Conservation (phyloP, 2,329 filamentous ascomycete genomes). For the Alternaria ethzedia region DNA sequence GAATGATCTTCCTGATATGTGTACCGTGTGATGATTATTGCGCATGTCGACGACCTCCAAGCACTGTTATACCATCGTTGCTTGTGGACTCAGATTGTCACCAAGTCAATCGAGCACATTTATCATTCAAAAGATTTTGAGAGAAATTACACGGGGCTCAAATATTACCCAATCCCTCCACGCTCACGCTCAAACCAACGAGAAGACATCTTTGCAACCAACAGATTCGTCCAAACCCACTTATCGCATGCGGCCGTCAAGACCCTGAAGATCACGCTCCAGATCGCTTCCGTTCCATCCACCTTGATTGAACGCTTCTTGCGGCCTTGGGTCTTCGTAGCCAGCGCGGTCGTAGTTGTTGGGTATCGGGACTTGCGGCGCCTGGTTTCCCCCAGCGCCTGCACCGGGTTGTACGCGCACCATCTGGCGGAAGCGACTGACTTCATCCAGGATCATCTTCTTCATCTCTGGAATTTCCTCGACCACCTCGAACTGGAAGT, state of each 20-base stretch:
- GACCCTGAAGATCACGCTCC: constrained; percentile 58
- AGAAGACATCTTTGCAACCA: constrained; percentile 16
- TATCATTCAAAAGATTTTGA: not conserved
- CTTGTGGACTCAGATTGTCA: not conserved
- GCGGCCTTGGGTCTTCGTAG: constrained; percentile 68
- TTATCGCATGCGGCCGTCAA: constrained; percentile 38
- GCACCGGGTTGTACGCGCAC: constrained; percentile 54
- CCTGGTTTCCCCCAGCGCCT: constrained; percentile 47
- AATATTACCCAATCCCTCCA: constrained; percentile 2
- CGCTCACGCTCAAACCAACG: constrained; percentile 8
- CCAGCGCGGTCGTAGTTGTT: constrained; percentile 64
- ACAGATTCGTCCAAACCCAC: not conserved
- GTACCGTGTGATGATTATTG: not conserved
- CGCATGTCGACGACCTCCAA: not conserved
- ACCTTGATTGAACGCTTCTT: constrained; percentile 57
- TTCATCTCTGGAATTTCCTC: constrained; percentile 96
- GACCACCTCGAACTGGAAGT: constrained; percentile 98
- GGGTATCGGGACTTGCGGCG: constrained; percentile 66
- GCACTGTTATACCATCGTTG: not conserved
- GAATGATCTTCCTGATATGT: no score
- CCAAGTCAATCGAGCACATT: not conserved
- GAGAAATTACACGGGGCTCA: constrained; percentile 7
- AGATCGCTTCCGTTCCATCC: constrained; percentile 48
- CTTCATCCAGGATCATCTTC: constrained; percentile 96
- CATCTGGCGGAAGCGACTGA: constrained; percentile 77